Percentiles rank a stretch among this genome's conserved stretches.
phyloP scores from a whole-genome alignment of 2,329 filamentous ascomycete species.

The Ophiobolus disseminans region DNA sequence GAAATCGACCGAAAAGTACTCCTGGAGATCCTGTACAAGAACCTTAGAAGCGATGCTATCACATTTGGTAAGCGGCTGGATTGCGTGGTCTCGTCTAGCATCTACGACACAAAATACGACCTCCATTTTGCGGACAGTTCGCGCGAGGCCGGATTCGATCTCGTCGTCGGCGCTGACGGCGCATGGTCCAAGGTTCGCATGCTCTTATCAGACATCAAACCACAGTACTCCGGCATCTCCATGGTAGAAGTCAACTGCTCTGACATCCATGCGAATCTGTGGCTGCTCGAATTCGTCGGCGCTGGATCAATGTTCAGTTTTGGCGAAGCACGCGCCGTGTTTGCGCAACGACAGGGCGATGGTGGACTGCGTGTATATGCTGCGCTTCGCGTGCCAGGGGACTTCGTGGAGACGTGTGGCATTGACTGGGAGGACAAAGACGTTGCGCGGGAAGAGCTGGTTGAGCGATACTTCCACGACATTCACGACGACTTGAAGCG shows the following conservation, averaged over 20 bases:
- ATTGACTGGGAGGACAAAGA: conserved; percentile 53
- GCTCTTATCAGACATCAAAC: conserved; percentile 45
- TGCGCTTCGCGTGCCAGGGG: conserved; percentile 49
- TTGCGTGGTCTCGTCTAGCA: conserved; percentile 35
- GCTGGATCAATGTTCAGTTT: conserved; percentile 41
- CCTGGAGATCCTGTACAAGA: conserved; percentile 50
- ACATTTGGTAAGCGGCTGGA: conserved; percentile 43
- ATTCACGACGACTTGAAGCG: conserved; percentile 46
- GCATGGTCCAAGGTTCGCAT: conserved; percentile 52
- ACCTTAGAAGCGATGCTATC: conserved; percentile 53
- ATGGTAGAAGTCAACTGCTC: conserved; percentile 55
- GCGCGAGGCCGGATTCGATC: conserved; percentile 47
- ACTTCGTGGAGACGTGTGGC: conserved; percentile 52
- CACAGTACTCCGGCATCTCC: conserved; percentile 57
- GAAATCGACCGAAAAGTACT: conserved; percentile 60
- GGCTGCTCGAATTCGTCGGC: conserved; percentile 56
- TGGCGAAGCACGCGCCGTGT: conserved; percentile 49
- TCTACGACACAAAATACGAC: conserved; percentile 20
- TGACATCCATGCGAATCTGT: conserved; percentile 51
- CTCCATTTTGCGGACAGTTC: conserved; percentile 42
- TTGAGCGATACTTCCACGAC: conserved; percentile 30
- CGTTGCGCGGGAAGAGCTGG: conserved; percentile 40
- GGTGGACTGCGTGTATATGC: conserved; percentile 54
- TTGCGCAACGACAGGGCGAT: conserved; percentile 58
- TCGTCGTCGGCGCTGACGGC: conserved; percentile 59